Evolutionary conservation across 805 yeast genomes (phyloP).

Genomic region (Kodamaea kaohsiungensis): DNA sequence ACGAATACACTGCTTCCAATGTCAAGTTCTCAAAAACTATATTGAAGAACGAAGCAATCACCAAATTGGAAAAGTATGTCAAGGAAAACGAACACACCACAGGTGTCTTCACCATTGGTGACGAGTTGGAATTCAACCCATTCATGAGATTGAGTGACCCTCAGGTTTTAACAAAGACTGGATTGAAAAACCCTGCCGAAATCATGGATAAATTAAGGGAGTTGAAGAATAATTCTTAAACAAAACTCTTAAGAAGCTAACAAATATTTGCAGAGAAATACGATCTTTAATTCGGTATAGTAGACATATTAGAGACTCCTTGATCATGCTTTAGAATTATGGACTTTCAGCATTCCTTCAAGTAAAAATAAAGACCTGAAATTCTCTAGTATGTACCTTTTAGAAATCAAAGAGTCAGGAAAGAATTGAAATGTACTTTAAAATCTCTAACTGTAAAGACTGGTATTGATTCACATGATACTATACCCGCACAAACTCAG

Average conservation of each 20-base stretch:
- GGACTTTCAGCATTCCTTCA: background rate
- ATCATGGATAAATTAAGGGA: slow-evolving; percentile 75
- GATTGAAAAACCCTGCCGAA: slow-evolving; percentile 47
- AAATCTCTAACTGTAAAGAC: background rate
- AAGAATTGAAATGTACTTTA: no score
- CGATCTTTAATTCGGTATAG: background rate
- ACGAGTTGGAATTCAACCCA: slow-evolving; percentile 83
- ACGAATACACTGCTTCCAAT: slow-evolving; percentile 88
- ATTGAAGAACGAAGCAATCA: slow-evolving; percentile 54
- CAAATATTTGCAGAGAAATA: background rate
- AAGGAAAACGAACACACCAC: slow-evolving; percentile 69
- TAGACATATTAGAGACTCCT: background rate
- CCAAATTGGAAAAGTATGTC: slow-evolving; percentile 52
- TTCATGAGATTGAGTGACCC: slow-evolving; percentile 80
- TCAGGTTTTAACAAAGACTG: slow-evolving; percentile 58
- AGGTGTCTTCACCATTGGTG: slow-evolving; percentile 80
- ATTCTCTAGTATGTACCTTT: no score
- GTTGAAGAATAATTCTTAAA: slow-evolving; percentile 61
- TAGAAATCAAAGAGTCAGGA: background rate
- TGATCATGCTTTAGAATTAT: background rate
- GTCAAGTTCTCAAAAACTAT: slow-evolving; percentile 74
- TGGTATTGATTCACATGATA: no score
- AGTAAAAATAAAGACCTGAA: background rate
- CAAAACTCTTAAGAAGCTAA: background rate
- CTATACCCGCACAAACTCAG: slow-evolving; percentile 59